These are phyloP conservation scores for Massarina eburnea DNA, from an alignment of 2,329 filamentous ascomycete genomes.

Conservation along the genomic window DNA sequence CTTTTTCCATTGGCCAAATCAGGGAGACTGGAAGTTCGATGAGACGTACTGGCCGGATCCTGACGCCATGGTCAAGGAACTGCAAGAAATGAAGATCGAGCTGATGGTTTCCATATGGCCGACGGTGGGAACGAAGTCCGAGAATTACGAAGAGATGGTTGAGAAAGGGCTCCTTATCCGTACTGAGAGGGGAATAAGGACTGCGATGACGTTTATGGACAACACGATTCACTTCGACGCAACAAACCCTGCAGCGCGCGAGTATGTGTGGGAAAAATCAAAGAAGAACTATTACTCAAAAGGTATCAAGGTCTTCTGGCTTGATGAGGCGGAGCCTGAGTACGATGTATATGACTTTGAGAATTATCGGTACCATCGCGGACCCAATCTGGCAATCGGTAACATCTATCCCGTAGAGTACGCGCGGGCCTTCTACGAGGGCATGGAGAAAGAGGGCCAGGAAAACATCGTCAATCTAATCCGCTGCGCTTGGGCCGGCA, in stretches of 20 bases:
- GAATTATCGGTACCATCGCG: conserved; percentile 62
- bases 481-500: conserved; percentile 60
- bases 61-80: conserved; percentile 65
- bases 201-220: conserved; percentile 61
- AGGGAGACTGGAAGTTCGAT: conserved; percentile 71
- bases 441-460: conserved; percentile 56
- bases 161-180: conserved; percentile 63
- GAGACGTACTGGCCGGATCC: conserved; percentile 66
- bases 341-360: conserved; percentile 68
- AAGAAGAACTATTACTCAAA: conserved; percentile 63
- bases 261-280: conserved; percentile 61
- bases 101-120: conserved; percentile 73
- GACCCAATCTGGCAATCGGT: conserved; percentile 58
- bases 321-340: conserved; percentile 70
- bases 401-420: conserved; percentile 64
- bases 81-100: conserved; percentile 61
- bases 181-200: conserved; percentile 60
- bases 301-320: conserved; percentile 67
- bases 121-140: conserved; percentile 60
- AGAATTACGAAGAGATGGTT: conserved; percentile 65
- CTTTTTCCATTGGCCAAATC: conserved; percentile 68
- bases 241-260: conserved; percentile 61
- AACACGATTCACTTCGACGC: conserved; percentile 64
- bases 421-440: conserved; percentile 62
- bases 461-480: conserved; percentile 61